Evolutionary conservation across 2,329 filamentous ascomycete genomes (phyloP).

Genomic region (Hypoxylon rubiginosum): DNA sequence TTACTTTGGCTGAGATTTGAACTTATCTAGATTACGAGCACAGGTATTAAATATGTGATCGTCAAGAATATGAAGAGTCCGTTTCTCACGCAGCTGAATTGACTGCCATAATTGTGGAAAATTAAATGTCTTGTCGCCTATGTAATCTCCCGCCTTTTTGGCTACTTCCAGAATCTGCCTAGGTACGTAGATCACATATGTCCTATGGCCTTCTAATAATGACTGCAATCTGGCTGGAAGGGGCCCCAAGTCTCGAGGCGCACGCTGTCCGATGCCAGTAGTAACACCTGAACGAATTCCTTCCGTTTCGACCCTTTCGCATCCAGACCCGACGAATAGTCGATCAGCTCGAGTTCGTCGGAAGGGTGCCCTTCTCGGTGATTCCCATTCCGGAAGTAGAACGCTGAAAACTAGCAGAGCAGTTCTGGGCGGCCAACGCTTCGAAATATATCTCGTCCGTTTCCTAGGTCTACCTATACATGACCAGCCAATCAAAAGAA

Average conservation of each 20-base stretch:
- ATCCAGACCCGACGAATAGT: not conserved
- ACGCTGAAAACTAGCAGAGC: not conserved
- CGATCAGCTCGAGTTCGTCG: not conserved
- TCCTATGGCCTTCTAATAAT: conserved; percentile 13
- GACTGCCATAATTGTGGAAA: not conserved
- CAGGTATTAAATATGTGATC: not conserved
- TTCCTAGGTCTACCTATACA: conserved; percentile 11
- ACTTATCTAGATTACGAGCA: not conserved
- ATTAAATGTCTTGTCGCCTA: conserved; percentile 19
- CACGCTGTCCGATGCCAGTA: conserved; percentile 3
- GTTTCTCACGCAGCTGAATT: not conserved
- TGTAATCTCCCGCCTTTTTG: conserved; percentile 5
- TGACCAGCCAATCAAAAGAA: conserved; percentile 14
- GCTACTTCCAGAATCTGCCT: conserved; percentile 19
- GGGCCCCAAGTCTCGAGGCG: conserved; percentile 5
- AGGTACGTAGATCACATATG: conserved; percentile 17
- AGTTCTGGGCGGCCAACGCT: not conserved
- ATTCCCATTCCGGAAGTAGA: not conserved
- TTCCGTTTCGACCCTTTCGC: not conserved
- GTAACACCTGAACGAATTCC: conserved; percentile 10
- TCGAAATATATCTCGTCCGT: conserved; percentile 7
- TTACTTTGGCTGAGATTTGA: not conserved
- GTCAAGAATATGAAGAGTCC: not conserved
- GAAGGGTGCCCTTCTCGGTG: not conserved
- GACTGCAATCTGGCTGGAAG: conserved; percentile 16